Percentiles rank a stretch among this genome's conserved stretches.
phyloP scores from a whole-genome alignment of 2,329 filamentous ascomycete species.

The Clonostachys solani region DNA sequence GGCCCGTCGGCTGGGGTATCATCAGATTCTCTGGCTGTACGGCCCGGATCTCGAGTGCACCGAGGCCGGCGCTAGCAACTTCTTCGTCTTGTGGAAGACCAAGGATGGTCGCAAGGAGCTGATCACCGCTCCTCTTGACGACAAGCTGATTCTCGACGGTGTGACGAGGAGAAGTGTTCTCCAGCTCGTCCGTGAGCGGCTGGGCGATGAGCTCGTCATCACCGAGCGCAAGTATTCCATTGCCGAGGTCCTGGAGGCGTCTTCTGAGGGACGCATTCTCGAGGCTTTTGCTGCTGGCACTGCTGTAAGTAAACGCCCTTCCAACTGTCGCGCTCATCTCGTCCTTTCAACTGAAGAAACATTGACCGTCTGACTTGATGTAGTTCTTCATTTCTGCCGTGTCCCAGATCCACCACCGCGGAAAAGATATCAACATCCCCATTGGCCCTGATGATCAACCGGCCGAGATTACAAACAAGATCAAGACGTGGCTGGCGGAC shows the following conservation, averaged over 20 bases:
- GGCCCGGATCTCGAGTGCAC: conserved; percentile 74
- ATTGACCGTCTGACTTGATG: not conserved
- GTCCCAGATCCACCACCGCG: conserved; percentile 63
- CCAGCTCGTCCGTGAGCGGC: conserved; percentile 62
- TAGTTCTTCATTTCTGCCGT: conserved; percentile 70
- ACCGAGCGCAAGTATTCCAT: conserved; percentile 84
- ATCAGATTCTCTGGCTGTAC: conserved; percentile 94
- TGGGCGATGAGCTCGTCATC: conserved; percentile 60
- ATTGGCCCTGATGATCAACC: conserved; percentile 44
- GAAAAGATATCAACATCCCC: conserved; percentile 57
- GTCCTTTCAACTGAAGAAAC: not conserved
- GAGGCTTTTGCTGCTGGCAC: conserved; percentile 88
- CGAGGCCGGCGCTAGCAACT: conserved; percentile 89
- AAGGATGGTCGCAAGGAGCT: conserved; percentile 53
- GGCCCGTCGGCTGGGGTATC: conserved; percentile 68
- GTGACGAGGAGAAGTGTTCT: conserved; percentile 81
- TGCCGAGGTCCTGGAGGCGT: conserved; percentile 67
- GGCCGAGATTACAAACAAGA: conserved; percentile 52
- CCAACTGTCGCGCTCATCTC: not conserved
- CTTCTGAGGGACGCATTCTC: conserved; percentile 69
- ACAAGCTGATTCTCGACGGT: conserved; percentile 81
- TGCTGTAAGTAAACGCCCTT: conserved; percentile 53
- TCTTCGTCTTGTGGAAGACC: conserved; percentile 75
- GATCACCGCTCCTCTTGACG: conserved; percentile 78
- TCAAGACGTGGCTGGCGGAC: conserved; percentile 65